A percentile compares a stretch with the other conserved stretches of the same genome.
These are phyloP conservation scores for Globisporangium paroecandrum DNA, from an alignment of 352 stramenopile species.

Conservation along the genomic window DNA sequence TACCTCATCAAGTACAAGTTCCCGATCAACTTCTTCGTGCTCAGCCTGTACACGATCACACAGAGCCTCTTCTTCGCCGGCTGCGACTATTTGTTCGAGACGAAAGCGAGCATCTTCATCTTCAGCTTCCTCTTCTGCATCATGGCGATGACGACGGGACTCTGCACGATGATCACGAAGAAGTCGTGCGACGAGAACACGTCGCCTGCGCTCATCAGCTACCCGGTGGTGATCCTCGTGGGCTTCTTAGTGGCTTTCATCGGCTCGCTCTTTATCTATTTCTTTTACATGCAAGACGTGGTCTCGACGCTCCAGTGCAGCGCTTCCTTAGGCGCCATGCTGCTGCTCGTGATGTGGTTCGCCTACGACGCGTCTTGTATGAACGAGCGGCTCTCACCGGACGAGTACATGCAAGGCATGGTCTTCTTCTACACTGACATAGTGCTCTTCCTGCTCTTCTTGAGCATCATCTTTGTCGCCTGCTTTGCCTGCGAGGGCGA, in stretches of 20 bases:
- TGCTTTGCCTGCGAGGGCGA: constrained; percentile 78
- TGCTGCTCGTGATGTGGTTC: constrained; percentile 80
- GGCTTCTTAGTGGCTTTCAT: constrained; percentile 54
- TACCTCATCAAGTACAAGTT: constrained; percentile 76
- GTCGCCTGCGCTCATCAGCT: constrained; percentile 48
- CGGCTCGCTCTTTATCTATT: constrained; percentile 62
- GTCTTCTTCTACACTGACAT: constrained; percentile 85
- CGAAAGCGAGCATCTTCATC: constrained; percentile 62
- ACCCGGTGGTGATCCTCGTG: constrained; percentile 47
- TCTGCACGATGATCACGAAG: constrained; percentile 51
- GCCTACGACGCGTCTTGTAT: constrained; percentile 74
- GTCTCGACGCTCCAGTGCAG: constrained; percentile 55
- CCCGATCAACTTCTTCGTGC: constrained; percentile 66
- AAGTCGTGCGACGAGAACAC: constrained; percentile 29
- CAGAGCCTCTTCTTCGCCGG: constrained; percentile 60
- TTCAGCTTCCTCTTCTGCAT: constrained; percentile 58
- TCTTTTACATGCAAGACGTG: constrained; percentile 45
- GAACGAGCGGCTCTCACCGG: constrained; percentile 68
- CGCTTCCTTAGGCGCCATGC: constrained; percentile 45
- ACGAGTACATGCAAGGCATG: constrained; percentile 85
- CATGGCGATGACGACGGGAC: constrained; percentile 52
- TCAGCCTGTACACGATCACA: constrained; percentile 50
- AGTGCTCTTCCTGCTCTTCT: constrained; percentile 73
- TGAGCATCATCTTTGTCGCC: constrained; percentile 74
- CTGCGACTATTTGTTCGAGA: constrained; percentile 55